Evolutionary conservation across 2,329 filamentous ascomycete species (phyloP).

Genomic region (Bisporella sp.): DNA sequence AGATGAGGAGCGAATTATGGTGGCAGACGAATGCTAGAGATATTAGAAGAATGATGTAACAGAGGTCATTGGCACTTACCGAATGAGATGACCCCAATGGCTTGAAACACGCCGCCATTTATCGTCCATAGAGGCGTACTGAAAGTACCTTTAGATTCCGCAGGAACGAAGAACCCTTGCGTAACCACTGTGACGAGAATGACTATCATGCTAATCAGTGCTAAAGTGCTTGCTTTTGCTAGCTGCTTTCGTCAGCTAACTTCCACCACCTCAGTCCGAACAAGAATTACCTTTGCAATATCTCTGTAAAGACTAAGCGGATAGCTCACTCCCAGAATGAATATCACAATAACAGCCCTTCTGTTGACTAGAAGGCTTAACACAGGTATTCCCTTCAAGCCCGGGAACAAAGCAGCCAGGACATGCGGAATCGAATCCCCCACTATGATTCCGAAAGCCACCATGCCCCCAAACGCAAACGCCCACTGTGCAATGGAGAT

Average conservation of each 20-base stretch:
- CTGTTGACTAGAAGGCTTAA: slow-evolving; percentile 78
- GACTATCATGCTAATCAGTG: slow-evolving; percentile 84
- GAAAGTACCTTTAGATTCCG: slow-evolving; percentile 65
- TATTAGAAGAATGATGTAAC: slow-evolving; percentile 23
- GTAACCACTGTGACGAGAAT: slow-evolving; percentile 85
- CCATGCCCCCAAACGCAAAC: slow-evolving; percentile 98
- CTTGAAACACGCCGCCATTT: slow-evolving; percentile 85
- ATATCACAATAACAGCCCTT: slow-evolving; percentile 78
- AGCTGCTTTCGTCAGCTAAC: slow-evolving; percentile 46
- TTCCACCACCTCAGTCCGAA: background rate
- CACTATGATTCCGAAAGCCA: slow-evolving; percentile 95
- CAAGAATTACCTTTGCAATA: slow-evolving; percentile 72
- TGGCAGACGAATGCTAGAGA: slow-evolving; percentile 60
- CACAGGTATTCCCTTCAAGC: slow-evolving; percentile 63
- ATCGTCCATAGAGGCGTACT: slow-evolving; percentile 65
- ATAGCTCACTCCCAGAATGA: slow-evolving; percentile 79
- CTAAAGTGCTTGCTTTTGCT: slow-evolving; percentile 90
- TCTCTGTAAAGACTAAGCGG: slow-evolving; percentile 91
- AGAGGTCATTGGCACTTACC: slow-evolving; percentile 45
- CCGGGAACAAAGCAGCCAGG: slow-evolving; percentile 73
- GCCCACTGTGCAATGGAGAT: slow-evolving; percentile 91
- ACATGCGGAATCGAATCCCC: slow-evolving; percentile 95
- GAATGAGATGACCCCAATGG: slow-evolving; percentile 96
- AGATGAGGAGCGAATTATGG: slow-evolving; percentile 96
- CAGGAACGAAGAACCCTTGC: slow-evolving; percentile 70